phyloP scores from a whole-genome alignment of 352 stramenopile genomes.

The Phytophthora boehmeriae region DNA sequence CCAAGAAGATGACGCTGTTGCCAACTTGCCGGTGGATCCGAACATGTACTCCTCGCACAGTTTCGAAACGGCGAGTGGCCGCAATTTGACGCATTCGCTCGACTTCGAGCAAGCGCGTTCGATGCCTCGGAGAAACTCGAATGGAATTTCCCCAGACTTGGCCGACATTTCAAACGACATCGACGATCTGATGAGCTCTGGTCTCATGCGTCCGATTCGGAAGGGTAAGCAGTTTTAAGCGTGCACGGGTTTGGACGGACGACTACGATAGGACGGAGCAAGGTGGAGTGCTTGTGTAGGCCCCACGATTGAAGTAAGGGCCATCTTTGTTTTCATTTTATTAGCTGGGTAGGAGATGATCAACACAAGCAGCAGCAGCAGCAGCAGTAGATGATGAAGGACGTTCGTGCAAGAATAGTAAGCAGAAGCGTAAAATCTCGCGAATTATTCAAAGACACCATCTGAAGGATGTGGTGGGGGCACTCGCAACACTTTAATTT shows the following conservation, averaged over 20 bases:
- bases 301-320: slow-evolving; percentile 15
- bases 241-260: slow-evolving; percentile 1
- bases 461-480: slow-evolving; percentile 10
- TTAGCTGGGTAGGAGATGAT: slow-evolving; percentile 16
- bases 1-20: slow-evolving; percentile 33
- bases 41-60: slow-evolving; percentile 38
- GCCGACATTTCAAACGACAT: slow-evolving; percentile 51
- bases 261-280: background rate
- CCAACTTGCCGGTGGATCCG: slow-evolving; percentile 48
- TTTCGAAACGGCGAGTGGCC: slow-evolving; percentile 38
- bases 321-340: slow-evolving; percentile 30
- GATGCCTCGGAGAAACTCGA: slow-evolving; percentile 34
- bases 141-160: slow-evolving; percentile 44
- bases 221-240: slow-evolving; percentile 65
- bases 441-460: too few relatives aligned
- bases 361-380: slow-evolving; percentile 8
- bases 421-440: slow-evolving; percentile 24
- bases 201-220: slow-evolving; percentile 68
- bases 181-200: slow-evolving; percentile 54
- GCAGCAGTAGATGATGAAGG: slow-evolving; percentile 20
- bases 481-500: background rate
- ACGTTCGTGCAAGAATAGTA: slow-evolving; percentile 7
- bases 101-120: slow-evolving; percentile 40
- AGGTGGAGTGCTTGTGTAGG: slow-evolving; percentile 16
- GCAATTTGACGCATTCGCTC: slow-evolving; percentile 49